Evolutionary conservation across 139 green algal genomes (phyloP).

Genomic region (Closterium sp.): DNA sequence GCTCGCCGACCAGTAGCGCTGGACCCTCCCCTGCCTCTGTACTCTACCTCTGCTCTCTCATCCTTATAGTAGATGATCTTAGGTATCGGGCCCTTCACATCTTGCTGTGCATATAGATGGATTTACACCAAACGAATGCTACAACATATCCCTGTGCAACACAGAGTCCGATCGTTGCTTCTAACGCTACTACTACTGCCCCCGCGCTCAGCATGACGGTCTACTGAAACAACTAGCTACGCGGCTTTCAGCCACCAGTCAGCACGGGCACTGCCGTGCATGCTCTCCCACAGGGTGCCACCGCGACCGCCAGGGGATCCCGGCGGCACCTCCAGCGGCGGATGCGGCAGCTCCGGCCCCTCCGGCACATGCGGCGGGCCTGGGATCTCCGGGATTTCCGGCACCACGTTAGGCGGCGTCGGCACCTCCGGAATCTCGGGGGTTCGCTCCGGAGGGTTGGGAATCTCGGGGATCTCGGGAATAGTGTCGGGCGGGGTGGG

Average conservation of each 20-base stretch:
- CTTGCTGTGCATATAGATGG: background rate
- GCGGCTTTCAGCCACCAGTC: background rate
- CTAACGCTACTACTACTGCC: background rate
- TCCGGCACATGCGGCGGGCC: background rate
- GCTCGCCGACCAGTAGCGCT: background rate
- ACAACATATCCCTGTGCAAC: background rate
- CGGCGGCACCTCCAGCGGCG: background rate
- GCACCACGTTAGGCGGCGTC: background rate
- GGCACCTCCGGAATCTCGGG: background rate
- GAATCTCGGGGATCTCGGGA: background rate
- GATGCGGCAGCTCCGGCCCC: background rate
- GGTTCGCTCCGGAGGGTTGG: background rate
- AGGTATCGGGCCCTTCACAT: background rate
- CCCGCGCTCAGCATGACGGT: background rate
- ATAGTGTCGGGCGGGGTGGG: background rate
- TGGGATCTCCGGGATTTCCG: background rate
- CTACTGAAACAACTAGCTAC: background rate
- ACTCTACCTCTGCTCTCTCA: background rate
- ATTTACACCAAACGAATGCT: background rate
- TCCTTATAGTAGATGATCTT: too few species aligned
- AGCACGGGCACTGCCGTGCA: background rate
- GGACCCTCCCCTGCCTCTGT: background rate
- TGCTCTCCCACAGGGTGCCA: background rate
- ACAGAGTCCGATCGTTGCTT: background rate
- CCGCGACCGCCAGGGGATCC: background rate